Conservation (phyloP, 495 filamentous ascomycete species). For the Chaetomium tenue region DNA sequence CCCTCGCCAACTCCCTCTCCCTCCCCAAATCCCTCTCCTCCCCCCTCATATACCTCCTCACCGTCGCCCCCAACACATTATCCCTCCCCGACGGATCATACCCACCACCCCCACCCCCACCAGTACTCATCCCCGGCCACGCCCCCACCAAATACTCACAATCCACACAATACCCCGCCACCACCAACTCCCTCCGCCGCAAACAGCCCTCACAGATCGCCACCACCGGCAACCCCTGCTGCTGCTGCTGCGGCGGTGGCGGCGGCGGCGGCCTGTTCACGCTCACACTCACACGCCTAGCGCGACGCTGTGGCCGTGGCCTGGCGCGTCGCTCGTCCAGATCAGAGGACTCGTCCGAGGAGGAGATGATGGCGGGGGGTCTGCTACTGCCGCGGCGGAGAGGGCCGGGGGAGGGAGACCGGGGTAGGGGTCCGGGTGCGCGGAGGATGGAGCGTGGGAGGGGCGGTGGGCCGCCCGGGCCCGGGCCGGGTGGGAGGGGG, state of each 20-base stretch:
- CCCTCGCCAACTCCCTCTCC: conserved; percentile 7
- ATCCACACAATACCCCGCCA: conserved; percentile 8
- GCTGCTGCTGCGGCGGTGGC: background rate
- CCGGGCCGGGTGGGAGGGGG: background rate
- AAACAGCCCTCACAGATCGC: conserved; percentile 13
- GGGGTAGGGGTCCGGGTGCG: background rate
- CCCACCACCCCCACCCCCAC: background rate
- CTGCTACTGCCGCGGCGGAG: background rate
- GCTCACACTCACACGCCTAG: background rate
- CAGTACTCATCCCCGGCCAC: background rate
- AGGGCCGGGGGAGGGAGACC: background rate
- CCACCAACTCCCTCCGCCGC: background rate
- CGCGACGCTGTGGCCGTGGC: background rate
- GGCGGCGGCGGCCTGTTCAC: too few relatives aligned
- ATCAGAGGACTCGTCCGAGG: background rate
- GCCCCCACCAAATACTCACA: conserved; percentile 4
- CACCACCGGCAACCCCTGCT: background rate
- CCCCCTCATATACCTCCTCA: too few relatives aligned
- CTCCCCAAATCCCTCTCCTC: background rate
- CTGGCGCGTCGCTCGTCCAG: background rate
- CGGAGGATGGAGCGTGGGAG: background rate
- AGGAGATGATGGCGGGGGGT: background rate
- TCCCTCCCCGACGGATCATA: background rate
- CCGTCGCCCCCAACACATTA: background rate
- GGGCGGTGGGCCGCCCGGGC: background rate